Conservation (phyloP, 495 filamentous ascomycete genomes). For the Penicillium chermesinum region DNA sequence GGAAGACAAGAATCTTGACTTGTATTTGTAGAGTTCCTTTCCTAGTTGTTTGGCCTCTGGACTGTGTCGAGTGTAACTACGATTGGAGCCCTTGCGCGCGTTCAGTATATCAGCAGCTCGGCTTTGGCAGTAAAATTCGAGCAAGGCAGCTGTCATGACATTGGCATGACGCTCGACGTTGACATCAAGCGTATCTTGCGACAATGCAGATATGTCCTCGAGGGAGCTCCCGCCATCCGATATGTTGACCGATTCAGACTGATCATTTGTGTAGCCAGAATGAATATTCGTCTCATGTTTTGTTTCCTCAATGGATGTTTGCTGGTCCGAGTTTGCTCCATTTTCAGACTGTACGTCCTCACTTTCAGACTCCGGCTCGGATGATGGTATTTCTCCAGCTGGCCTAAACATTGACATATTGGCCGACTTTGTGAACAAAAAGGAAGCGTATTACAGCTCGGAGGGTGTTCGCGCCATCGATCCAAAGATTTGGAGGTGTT, state of each 20-base stretch:
- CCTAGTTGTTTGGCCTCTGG: slow-evolving; percentile 41
- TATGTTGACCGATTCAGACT: slow-evolving; percentile 8
- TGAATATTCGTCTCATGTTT: slow-evolving; percentile 2
- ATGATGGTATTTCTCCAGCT: slow-evolving; percentile 38
- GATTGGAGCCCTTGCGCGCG: slow-evolving; percentile 27
- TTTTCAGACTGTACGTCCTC: not conserved
- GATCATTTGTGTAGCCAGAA: slow-evolving; percentile 1
- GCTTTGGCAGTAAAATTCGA: slow-evolving; percentile 44
- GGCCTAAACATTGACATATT: slow-evolving; percentile 45
- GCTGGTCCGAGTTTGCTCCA: not conserved
- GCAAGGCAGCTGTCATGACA: slow-evolving; percentile 40
- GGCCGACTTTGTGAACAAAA: not conserved
- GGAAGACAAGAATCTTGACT: slow-evolving; percentile 37
- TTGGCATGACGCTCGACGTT: slow-evolving; percentile 36
- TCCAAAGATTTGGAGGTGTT: not conserved
- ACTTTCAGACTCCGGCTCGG: slow-evolving; percentile 23
- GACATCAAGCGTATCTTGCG: slow-evolving; percentile 22
- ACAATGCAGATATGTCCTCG: slow-evolving; percentile 17
- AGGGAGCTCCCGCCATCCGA: slow-evolving; percentile 14
- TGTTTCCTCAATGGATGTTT: not conserved
- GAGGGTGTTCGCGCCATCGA: not conserved
- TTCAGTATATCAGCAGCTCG: slow-evolving; percentile 45
- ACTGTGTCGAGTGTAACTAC: slow-evolving; percentile 36
- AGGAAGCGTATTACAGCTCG: not conserved
- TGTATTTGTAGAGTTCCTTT: slow-evolving; percentile 37